phyloP scores from a whole-genome alignment of 208 protist species.

The Leishmania arabica region DNA sequence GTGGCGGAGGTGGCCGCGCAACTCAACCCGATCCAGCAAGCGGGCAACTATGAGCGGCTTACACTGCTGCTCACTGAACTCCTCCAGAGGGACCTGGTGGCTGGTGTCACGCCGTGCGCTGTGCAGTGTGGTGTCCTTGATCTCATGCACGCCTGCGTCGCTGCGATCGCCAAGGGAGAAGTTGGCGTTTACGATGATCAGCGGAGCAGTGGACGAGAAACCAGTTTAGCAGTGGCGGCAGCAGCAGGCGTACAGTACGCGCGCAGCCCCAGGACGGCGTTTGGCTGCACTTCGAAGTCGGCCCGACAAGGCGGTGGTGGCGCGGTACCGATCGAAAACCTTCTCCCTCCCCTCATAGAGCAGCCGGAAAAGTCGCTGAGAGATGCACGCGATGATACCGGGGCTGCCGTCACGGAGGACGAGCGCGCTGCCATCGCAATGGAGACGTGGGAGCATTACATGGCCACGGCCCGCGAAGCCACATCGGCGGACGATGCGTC shows the following conservation, averaged over 20 bases:
- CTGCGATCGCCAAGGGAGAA: slow-evolving; percentile 21
- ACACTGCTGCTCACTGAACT: slow-evolving; percentile 57
- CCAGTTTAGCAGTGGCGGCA: neutral
- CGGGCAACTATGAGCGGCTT: slow-evolving; percentile 34
- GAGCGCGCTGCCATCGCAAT: slow-evolving; percentile 24
- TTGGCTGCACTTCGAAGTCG: neutral
- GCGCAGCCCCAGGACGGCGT: neutral
- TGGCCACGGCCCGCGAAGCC: slow-evolving; percentile 21
- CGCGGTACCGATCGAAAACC: slow-evolving; percentile 16
- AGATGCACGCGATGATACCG: neutral
- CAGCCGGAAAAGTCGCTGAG: slow-evolving; percentile 11
- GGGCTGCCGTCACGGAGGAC: neutral
- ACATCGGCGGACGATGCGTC: slow-evolving; percentile 3
- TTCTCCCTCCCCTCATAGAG: slow-evolving; percentile 32
- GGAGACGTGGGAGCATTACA: slow-evolving; percentile 27
- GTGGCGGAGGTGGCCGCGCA: slow-evolving; percentile 25
- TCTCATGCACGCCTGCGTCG: slow-evolving; percentile 12
- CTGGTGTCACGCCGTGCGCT: slow-evolving; percentile 68
- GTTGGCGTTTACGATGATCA: neutral
- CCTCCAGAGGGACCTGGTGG: slow-evolving; percentile 48
- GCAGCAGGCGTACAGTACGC: neutral
- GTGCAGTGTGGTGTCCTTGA: slow-evolving; percentile 54
- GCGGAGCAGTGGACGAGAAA: neutral
- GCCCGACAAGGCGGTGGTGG: neutral
- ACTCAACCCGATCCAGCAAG: slow-evolving; percentile 21